phyloP scores from a whole-genome alignment of 176 grass and related monocot species.

The Musa troglodytarum region DNA sequence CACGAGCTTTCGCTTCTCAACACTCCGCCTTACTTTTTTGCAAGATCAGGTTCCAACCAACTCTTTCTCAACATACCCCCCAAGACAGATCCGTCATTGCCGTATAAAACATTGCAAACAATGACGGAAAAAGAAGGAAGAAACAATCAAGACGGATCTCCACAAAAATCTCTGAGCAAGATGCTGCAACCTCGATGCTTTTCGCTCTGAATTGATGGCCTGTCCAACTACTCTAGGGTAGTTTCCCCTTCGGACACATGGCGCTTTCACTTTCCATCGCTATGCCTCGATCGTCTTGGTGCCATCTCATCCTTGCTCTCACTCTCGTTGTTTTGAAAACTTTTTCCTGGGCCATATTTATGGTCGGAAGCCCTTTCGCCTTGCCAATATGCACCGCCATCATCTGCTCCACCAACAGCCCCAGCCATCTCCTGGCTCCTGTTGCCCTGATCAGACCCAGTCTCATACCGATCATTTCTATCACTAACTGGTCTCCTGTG shows the following conservation, averaged over 20 bases:
- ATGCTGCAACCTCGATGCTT: not conserved
- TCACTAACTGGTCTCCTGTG: slow-evolving; percentile 55
- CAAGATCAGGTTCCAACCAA: not conserved
- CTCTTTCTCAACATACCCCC: not conserved
- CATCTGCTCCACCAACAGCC: slow-evolving; percentile 34
- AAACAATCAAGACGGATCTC: not conserved
- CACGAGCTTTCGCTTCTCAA: not conserved
- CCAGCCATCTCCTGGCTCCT: slow-evolving; percentile 40
- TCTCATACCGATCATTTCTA: slow-evolving; percentile 37
- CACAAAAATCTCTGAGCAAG: not conserved
- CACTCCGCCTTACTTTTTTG: not conserved
- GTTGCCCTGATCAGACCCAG: slow-evolving; percentile 54
- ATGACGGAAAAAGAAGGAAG: too few relatives aligned
- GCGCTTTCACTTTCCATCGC: slow-evolving; percentile 26
- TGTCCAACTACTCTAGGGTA: not conserved
- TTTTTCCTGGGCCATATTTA: slow-evolving; percentile 25
- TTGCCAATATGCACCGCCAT: slow-evolving; percentile 15
- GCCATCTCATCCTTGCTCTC: slow-evolving; percentile 85
- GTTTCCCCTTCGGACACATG: slow-evolving; percentile 25
- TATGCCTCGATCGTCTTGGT: slow-evolving; percentile 61
- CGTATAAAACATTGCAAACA: not conserved
- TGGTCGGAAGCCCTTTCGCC: slow-evolving; percentile 34
- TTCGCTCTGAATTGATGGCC: not conserved
- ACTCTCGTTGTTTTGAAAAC: slow-evolving; percentile 49
- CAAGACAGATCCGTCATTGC: not conserved